phyloP scores from a whole-genome alignment of 164 flowering plant species.

The Aristolochia fimbriata region DNA sequence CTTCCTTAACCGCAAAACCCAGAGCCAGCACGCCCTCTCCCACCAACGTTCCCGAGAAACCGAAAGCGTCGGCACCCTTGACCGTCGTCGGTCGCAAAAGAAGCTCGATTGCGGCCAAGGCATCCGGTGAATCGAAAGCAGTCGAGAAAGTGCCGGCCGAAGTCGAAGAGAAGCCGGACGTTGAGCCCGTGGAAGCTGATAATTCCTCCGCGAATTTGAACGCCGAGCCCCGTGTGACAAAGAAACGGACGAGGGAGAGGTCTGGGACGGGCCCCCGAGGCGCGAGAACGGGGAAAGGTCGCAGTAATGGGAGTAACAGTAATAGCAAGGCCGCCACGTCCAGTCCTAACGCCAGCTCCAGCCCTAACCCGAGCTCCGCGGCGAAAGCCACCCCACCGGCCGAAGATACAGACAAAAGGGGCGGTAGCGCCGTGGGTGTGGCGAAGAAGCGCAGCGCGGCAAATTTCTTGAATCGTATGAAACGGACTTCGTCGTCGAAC shows the following conservation, averaged over 20 bases:
- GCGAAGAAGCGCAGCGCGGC: constrained; percentile 62
- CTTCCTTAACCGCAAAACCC: background rate
- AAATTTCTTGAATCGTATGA: constrained; percentile 67
- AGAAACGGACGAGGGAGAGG: constrained; percentile 14
- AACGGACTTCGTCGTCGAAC: constrained; percentile 27
- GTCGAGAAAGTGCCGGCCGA: constrained; percentile 1
- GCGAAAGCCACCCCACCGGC: constrained; percentile 1
- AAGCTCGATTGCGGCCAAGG: constrained; percentile 12
- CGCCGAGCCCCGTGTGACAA: constrained; percentile 6
- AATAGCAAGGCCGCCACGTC: background rate
- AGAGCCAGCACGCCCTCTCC: background rate
- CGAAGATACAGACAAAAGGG: background rate
- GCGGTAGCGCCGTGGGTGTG: background rate
- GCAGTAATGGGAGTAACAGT: background rate
- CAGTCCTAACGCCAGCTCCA: constrained; percentile 2
- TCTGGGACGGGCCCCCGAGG: constrained; percentile 1
- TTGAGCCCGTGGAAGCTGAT: constrained; percentile 5
- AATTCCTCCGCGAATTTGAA: constrained; percentile 15
- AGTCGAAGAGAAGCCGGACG: constrained; percentile 3
- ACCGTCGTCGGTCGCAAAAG: constrained; percentile 14
- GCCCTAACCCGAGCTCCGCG: constrained; percentile 9
- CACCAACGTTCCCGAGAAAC: constrained; percentile 1
- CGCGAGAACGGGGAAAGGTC: background rate
- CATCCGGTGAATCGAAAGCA: background rate
- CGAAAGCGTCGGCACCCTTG: constrained; percentile 4